Evolutionary conservation across 495 filamentous ascomycete genomes (phyloP).

Genomic region (Penicillium lagena): DNA sequence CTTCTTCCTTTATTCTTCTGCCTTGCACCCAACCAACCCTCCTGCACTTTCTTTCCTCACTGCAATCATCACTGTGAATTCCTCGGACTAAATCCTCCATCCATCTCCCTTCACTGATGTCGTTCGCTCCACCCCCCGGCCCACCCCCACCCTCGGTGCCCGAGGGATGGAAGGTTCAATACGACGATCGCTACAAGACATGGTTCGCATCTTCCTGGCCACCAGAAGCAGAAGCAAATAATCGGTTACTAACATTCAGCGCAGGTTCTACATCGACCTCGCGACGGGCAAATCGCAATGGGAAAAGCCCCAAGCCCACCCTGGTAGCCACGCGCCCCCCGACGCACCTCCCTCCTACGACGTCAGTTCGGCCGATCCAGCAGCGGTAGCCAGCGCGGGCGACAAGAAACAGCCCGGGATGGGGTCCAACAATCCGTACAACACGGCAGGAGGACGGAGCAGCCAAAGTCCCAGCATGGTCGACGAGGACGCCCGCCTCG

Average conservation of each 20-base stretch:
- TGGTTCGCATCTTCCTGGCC: conserved; percentile 46
- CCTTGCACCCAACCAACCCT: too few species aligned
- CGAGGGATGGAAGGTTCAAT: conserved; percentile 81
- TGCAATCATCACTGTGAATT: too few species aligned
- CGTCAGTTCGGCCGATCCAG: conserved; percentile 28
- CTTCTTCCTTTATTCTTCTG: too few species aligned
- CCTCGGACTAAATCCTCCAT: too few species aligned
- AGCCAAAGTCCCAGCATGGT: conserved; percentile 26
- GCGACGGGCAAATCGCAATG: conserved; percentile 83
- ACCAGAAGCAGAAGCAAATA: conserved; percentile 8
- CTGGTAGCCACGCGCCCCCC: conserved; percentile 39
- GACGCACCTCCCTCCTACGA: conserved; percentile 57
- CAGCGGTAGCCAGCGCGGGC: conserved; percentile 17
- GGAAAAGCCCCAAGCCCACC: conserved; percentile 65
- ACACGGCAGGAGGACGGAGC: conserved; percentile 8
- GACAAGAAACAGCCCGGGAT: conserved; percentile 53
- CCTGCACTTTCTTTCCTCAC: too few species aligned
- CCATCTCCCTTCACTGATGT: conserved; percentile 15
- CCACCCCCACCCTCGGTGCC: conserved; percentile 86
- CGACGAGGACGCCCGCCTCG: conserved; percentile 67
- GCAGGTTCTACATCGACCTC: conserved; percentile 83
- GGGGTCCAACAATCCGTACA: conserved; percentile 56
- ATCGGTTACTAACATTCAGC: conserved; percentile 3
- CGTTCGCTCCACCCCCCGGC: conserved; percentile 54
- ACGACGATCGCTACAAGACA: conserved; percentile 68